These are phyloP conservation scores for Emericellopsis terricola DNA, from an alignment of 495 filamentous ascomycete species.

Conservation along the genomic window DNA sequence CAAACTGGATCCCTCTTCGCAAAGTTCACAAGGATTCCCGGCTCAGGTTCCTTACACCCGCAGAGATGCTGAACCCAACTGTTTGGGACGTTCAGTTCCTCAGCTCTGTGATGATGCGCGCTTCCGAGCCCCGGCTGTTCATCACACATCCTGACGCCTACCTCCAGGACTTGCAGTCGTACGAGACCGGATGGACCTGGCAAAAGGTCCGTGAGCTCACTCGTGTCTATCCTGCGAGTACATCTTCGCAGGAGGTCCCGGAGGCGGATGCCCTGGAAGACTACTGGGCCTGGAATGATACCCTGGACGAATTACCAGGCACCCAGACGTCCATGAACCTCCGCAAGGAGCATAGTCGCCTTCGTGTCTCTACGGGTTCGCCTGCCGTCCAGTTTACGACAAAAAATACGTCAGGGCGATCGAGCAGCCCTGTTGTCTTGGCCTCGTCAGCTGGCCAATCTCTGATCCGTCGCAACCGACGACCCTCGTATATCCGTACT, in stretches of 20 bases:
- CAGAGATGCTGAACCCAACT: constrained; percentile 47
- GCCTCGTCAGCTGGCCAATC: constrained; percentile 6
- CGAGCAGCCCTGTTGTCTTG: constrained; percentile 6
- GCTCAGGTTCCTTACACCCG: constrained; percentile 41
- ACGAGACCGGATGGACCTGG: constrained; percentile 39
- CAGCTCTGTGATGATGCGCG: constrained; percentile 40
- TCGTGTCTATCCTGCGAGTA: constrained; percentile 29
- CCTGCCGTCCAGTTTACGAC: constrained; percentile 17
- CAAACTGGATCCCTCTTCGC: constrained; percentile 46
- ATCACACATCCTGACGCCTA: constrained; percentile 49
- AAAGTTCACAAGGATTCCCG: constrained; percentile 50
- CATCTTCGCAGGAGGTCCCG: constrained; percentile 21
- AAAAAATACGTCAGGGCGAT: constrained; percentile 14
- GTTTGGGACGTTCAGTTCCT: constrained; percentile 53
- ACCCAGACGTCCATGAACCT: constrained; percentile 11
- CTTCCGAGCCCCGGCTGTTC: constrained; percentile 39
- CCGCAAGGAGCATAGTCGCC: constrained; percentile 16
- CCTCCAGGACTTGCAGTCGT: constrained; percentile 30
- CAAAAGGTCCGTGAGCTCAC: constrained; percentile 38
- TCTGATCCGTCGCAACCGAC: constrained; percentile 19
- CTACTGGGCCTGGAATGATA: constrained; percentile 30
- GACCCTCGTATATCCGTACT: constrained; percentile 23
- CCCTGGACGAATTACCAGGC: constrained; percentile 29
- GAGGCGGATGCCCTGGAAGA: constrained; percentile 42
- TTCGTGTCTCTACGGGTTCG: constrained; percentile 15